A percentile compares a stretch with the other conserved stretches of the same genome.
Evolutionary conservation across 805 yeast genomes (phyloP).

Genomic region (Candida xyloterini): DNA sequence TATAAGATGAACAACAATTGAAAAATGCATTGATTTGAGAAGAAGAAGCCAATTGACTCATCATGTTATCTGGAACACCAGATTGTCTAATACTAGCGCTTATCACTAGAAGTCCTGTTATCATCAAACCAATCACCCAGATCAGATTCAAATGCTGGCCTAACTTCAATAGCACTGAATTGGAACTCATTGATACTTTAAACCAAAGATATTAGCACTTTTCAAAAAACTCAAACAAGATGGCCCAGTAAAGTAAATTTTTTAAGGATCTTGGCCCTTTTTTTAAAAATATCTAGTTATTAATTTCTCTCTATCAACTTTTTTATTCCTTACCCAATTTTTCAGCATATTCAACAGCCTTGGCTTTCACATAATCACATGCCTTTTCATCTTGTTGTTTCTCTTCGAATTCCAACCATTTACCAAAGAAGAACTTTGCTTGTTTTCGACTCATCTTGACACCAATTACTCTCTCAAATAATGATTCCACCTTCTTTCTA

Average conservation of each 20-base stretch:
- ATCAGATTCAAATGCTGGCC: slow-evolving; percentile 2
- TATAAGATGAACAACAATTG: slow-evolving; percentile 17
- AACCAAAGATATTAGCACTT: neutral
- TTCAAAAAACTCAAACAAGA: neutral
- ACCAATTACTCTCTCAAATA: slow-evolving; percentile 76
- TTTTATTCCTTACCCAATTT: slow-evolving; percentile 19
- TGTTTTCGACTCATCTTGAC: slow-evolving; percentile 77
- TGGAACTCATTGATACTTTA: neutral
- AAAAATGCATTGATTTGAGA: slow-evolving; percentile 6
- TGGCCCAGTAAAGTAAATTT: neutral
- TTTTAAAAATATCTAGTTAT: slow-evolving; percentile 2
- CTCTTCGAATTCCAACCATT: slow-evolving; percentile 85
- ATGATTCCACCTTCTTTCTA: slow-evolving; percentile 64
- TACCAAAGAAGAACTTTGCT: slow-evolving; percentile 91
- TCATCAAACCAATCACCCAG: slow-evolving; percentile 9
- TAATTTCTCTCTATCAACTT: neutral
- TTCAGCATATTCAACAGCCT: slow-evolving; percentile 70
- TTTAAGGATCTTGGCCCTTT: slow-evolving; percentile 1
- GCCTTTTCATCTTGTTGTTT: slow-evolving; percentile 62
- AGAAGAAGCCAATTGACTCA: slow-evolving; percentile 2
- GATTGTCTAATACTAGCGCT: slow-evolving; percentile 17
- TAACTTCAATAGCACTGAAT: neutral
- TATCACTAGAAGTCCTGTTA: slow-evolving; percentile 4
- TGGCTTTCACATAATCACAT: slow-evolving; percentile 82
- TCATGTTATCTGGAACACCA: neutral